A percentile compares a stretch with the other conserved stretches of the same genome.
phyloP scores from a whole-genome alignment of 2,329 filamentous ascomycete species.

The Epichloe aotearoae region DNA sequence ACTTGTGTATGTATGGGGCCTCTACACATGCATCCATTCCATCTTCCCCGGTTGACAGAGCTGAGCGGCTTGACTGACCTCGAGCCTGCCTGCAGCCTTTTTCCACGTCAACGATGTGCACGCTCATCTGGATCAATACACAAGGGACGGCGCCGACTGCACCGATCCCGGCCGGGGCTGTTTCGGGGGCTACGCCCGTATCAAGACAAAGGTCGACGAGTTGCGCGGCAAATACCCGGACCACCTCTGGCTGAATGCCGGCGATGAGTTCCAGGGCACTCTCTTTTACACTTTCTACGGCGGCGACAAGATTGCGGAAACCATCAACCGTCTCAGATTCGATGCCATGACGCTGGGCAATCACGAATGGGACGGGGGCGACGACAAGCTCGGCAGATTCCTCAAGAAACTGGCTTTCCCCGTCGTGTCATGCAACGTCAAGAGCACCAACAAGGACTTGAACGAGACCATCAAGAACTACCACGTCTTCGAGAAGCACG shows the following conservation, averaged over 20 bases:
- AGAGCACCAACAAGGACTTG: conserved; percentile 43
- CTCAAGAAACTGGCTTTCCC: conserved; percentile 52
- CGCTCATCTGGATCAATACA: conserved; percentile 51
- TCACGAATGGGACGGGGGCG: conserved; percentile 54
- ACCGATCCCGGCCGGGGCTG: conserved; percentile 41
- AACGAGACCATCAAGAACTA: conserved; percentile 53
- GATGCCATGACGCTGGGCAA: conserved; percentile 56
- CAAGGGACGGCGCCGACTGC: conserved; percentile 48
- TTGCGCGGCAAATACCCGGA: conserved; percentile 44
- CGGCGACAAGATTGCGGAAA: conserved; percentile 55
- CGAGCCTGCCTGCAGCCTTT: conserved; percentile 29
- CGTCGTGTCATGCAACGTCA: conserved; percentile 48
- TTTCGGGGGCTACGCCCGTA: conserved; percentile 50
- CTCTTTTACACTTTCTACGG: conserved; percentile 55
- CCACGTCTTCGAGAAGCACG: conserved; percentile 47
- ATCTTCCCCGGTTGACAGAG: background rate
- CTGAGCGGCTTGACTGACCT: background rate
- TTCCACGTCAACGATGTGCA: conserved; percentile 61
- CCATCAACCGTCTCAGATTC: conserved; percentile 51
- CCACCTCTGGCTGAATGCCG: conserved; percentile 49
- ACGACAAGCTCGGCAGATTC: conserved; percentile 48
- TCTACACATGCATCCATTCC: background rate
- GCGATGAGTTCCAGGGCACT: conserved; percentile 59
- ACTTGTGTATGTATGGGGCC: conserved; percentile 1
- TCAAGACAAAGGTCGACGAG: conserved; percentile 46